Conservation (phyloP, 371 early-diverging fungal species). For the Lichtheimia corymbifera region DNA sequence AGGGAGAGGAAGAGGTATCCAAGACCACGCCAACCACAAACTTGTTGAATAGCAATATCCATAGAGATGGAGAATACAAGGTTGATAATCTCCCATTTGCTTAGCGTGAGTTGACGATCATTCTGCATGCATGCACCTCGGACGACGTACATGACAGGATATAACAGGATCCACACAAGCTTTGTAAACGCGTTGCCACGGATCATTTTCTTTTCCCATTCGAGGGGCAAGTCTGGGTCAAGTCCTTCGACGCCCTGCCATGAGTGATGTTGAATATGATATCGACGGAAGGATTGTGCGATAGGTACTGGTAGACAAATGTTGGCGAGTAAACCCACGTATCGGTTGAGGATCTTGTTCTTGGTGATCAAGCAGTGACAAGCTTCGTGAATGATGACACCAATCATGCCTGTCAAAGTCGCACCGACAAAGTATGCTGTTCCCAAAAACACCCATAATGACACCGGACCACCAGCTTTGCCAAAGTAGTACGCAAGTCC, state of each 20-base stretch:
- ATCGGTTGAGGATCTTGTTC: conserved; percentile 73
- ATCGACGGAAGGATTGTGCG: conserved; percentile 85
- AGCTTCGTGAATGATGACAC: conserved; percentile 90
- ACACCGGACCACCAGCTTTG: conserved; percentile 46
- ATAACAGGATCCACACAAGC: conserved; percentile 82
- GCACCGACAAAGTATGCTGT: conserved; percentile 84
- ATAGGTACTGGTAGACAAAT: conserved; percentile 83
- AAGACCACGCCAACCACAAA: conserved; percentile 72
- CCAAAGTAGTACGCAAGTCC: conserved; percentile 82
- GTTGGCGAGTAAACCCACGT: conserved; percentile 85
- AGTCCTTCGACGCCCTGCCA: conserved; percentile 95
- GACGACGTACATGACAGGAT: conserved; percentile 89
- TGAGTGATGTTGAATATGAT: conserved; percentile 96
- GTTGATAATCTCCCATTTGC: conserved; percentile 85
- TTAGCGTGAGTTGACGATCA: conserved; percentile 62
- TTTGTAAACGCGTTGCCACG: conserved; percentile 74
- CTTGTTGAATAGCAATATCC: conserved; percentile 58
- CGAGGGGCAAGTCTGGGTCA: conserved; percentile 94
- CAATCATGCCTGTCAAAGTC: conserved; percentile 75
- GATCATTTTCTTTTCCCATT: conserved; percentile 84
- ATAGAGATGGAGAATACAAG: conserved; percentile 62
- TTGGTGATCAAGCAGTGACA: conserved; percentile 82
- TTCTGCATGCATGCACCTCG: conserved; percentile 78
- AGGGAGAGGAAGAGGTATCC: conserved; percentile 78
- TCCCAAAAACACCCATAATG: conserved; percentile 59